phyloP scores from a whole-genome alignment of 768 basidiomycete genomes.

The Russula compacta region DNA sequence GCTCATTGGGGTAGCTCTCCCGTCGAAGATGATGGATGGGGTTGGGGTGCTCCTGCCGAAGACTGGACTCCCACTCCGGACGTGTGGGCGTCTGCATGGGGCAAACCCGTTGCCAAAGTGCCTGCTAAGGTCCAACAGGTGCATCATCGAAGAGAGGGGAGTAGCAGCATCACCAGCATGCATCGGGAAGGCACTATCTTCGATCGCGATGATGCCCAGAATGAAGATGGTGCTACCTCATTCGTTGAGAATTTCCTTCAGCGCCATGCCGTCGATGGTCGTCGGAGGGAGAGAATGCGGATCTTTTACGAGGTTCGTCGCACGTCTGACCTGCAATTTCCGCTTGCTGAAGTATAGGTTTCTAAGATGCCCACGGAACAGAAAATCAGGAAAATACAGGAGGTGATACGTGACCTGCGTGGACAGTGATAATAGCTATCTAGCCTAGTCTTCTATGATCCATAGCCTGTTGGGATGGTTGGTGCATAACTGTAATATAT shows the following conservation, averaged over 20 bases:
- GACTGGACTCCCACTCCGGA: constrained; percentile 14
- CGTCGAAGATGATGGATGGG: constrained; percentile 10
- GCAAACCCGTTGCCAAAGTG: not conserved
- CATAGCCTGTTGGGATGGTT: not conserved
- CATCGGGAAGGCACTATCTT: constrained; percentile 2
- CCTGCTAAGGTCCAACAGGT: not conserved
- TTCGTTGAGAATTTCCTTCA: constrained; percentile 43
- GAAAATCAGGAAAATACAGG: constrained; percentile 43
- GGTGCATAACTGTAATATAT: not conserved
- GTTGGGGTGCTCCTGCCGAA: constrained; percentile 11
- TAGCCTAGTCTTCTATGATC: not conserved
- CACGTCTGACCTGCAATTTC: not conserved
- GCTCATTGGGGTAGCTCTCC: not conserved
- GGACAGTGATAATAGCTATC: constrained; percentile 7
- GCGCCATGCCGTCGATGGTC: constrained; percentile 31
- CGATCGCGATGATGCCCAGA: not conserved
- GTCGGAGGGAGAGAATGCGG: constrained; percentile 39
- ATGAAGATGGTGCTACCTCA: constrained; percentile 21
- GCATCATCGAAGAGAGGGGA: constrained; percentile 3
- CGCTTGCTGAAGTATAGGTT: not conserved
- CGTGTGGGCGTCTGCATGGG: constrained; percentile 11
- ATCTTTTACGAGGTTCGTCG: constrained; percentile 39
- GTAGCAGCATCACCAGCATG: constrained; percentile 16
- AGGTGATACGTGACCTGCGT: constrained; percentile 36
- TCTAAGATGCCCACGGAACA: constrained; percentile 46